Evolutionary conservation across 148 eudicot species (phyloP).

Genomic region (Rhododendron simsii): DNA sequence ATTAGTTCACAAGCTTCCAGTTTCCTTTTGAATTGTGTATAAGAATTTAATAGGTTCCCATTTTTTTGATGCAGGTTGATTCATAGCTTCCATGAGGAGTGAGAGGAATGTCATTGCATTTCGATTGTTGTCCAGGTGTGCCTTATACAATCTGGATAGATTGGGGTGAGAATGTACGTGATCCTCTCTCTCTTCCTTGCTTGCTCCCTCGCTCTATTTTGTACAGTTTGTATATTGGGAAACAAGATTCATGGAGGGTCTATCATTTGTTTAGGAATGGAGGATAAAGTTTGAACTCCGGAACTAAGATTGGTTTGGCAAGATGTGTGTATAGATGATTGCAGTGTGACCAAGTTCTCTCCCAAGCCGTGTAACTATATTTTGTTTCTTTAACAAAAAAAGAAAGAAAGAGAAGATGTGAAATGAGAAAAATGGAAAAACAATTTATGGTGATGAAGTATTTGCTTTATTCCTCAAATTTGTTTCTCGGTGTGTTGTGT

Average conservation of each 20-base stretch:
- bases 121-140: background rate
- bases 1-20: background rate
- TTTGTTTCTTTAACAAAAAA: background rate
- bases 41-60: background rate
- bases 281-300: background rate
- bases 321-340: constrained; percentile 11
- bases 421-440: background rate
- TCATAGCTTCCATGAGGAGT: background rate
- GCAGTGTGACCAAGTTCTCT: constrained; percentile 3
- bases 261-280: background rate
- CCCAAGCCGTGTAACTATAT: background rate
- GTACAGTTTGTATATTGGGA: background rate
- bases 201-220: background rate
- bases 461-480: background rate
- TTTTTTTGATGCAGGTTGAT: constrained; percentile 15
- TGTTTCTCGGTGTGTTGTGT: background rate
- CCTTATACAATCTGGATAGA: background rate
- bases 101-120: background rate
- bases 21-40: background rate
- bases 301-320: background rate
- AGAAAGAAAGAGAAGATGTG: background rate
- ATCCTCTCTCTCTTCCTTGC: background rate
- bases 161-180: background rate
- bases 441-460: background rate
- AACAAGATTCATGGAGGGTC: constrained; percentile 6